Evolutionary conservation across 805 yeast species (phyloP).

Genomic region (Candida silvicultrix): DNA sequence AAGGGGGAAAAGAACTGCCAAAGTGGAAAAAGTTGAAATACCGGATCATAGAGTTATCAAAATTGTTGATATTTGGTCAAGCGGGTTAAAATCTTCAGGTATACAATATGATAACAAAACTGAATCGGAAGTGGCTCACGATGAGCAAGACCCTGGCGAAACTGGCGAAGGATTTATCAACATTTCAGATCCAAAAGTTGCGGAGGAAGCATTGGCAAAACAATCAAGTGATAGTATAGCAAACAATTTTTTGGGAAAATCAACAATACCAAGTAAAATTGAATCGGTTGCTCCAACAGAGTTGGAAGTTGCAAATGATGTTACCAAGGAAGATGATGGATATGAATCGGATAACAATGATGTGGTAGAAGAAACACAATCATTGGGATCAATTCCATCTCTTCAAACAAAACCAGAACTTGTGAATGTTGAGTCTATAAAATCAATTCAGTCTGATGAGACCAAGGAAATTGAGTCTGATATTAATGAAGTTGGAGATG

Average conservation of each 20-base stretch:
- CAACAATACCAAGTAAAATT: not conserved
- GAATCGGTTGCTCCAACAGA: not conserved
- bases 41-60: conserved; percentile 19
- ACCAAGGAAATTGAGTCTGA: conserved; percentile 2
- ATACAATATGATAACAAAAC: not conserved
- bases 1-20: conserved; percentile 64
- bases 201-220: not conserved
- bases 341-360: conserved; percentile 3
- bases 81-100: conserved; percentile 4
- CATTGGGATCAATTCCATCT: not conserved
- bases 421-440: no score
- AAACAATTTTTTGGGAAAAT: no score
- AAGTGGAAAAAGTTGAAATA: conserved; percentile 22
- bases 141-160: not conserved
- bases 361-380: not conserved
- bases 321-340: not conserved
- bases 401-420: not conserved
- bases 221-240: not conserved
- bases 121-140: not conserved
- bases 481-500: not conserved
- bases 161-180: not conserved
- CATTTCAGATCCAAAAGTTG: not conserved
- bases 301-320: not conserved
- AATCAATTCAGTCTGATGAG: not conserved
- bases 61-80: conserved; percentile 16